These are phyloP conservation scores for Filobasidium uniguttulatum DNA, from an alignment of 1,284 basidiomycete genomes.

Conservation along the genomic window DNA sequence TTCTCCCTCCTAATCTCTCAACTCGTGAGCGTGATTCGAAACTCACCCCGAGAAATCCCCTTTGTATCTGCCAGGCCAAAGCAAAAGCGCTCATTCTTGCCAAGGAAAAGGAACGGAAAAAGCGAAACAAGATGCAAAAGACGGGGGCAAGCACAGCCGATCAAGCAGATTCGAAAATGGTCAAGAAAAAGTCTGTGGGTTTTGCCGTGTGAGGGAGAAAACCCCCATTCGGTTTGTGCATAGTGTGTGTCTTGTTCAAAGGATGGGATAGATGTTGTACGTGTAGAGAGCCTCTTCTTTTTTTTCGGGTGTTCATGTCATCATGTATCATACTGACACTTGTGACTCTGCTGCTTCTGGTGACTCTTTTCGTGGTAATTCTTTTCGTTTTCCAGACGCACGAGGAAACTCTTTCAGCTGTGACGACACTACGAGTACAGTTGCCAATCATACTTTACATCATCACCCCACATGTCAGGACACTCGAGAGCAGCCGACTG, in stretches of 20 bases:
- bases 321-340: too few species aligned
- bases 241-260: too few species aligned
- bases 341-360: too few species aligned
- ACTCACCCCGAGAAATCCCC: too few species aligned
- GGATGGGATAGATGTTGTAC: too few species aligned
- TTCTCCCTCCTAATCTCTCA: background rate
- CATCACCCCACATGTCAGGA: slow-evolving; percentile 22
- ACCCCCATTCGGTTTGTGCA: too few species aligned
- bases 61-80: background rate
- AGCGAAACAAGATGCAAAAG: background rate
- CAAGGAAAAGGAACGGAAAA: background rate
- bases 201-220: background rate
- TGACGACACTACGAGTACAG: slow-evolving; percentile 20
- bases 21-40: background rate
- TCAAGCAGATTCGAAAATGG: background rate
- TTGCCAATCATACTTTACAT: slow-evolving; percentile 26
- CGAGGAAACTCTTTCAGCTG: too few species aligned
- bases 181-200: background rate
- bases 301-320: too few species aligned
- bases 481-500: slow-evolving; percentile 8
- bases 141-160: background rate
- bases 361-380: too few species aligned
- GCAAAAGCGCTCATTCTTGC: background rate
- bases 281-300: too few species aligned
- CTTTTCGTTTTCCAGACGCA: too few species aligned